Evolutionary conservation across 2,329 filamentous ascomycete species (phyloP).

Genomic region (Colletotrichum orchidophilum): DNA sequence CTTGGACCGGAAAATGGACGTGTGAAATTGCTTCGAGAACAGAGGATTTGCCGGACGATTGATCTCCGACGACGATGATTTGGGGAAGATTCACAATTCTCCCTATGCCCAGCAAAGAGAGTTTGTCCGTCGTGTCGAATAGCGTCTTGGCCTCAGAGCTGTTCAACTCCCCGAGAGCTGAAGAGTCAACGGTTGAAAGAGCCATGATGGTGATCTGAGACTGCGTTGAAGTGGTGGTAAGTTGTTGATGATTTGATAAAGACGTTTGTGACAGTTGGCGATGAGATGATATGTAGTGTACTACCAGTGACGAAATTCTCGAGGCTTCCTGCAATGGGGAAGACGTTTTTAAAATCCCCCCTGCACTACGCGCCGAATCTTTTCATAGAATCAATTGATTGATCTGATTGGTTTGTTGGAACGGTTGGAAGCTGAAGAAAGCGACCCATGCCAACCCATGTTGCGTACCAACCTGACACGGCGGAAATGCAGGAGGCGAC

Average conservation of each 20-base stretch:
- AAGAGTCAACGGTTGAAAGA: slow-evolving; percentile 38
- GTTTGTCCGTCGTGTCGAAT: slow-evolving; percentile 61
- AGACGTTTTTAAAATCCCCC: too few species aligned
- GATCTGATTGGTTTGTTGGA: too few species aligned
- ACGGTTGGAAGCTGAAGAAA: neutral
- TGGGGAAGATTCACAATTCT: slow-evolving; percentile 60
- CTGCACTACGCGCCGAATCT: too few species aligned
- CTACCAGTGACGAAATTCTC: too few species aligned
- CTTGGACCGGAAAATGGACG: slow-evolving; percentile 66
- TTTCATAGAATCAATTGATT: too few species aligned
- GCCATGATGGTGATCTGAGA: neutral
- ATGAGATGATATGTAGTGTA: too few species aligned
- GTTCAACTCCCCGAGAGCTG: slow-evolving; percentile 53
- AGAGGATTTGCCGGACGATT: slow-evolving; percentile 71
- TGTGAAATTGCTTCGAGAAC: slow-evolving; percentile 71
- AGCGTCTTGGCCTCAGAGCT: slow-evolving; percentile 54
- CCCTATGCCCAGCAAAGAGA: slow-evolving; percentile 59
- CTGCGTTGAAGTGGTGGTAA: too few species aligned
- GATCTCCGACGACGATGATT: slow-evolving; percentile 68
- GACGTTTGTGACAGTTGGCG: too few species aligned
- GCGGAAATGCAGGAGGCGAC: slow-evolving; percentile 8
- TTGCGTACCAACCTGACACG: neutral
- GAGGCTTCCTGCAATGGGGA: too few species aligned
- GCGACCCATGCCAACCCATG: neutral
- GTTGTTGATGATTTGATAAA: too few species aligned